Base-by-base conservation (phyloP, 2,329 filamentous ascomycete species). In the Fusarium secorum region DNA sequence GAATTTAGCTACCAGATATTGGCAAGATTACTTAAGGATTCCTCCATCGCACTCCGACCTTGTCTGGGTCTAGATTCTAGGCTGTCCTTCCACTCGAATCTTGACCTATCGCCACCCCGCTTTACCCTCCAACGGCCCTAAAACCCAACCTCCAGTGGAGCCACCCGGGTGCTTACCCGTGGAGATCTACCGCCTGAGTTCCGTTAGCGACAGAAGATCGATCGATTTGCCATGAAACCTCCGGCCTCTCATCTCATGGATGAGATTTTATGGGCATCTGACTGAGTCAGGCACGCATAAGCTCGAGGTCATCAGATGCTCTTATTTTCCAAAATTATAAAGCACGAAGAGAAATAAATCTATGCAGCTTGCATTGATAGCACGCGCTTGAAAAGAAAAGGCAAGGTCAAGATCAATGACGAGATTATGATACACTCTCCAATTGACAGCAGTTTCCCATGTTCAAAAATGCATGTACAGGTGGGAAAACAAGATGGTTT, bases 11-110 rank as follows among this genome's bases (percentile, higher is more conserved):
- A 36, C 11, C 30, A 39, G 22, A 57, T 45, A 24, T 33, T 39
- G 64, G 38, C 22, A 63, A 32, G 59, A 64, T 64, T 64, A 63
- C 64, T 68, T 52, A 68, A 63, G 42, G 17, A 49, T 26, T 30
- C 28, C 39, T 55, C 52, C n/a, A 55, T 55, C 38, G 22, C 35
- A 41, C 33, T 41, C 24, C 33, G n/a, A 24, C 46, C n/a, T n/a
- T 14, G 45, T 10, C 45, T 18, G 7, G n/a, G 28, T 44, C 52
- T 24, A 30, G 52, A 48, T 48, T 48, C 52, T 55, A 28, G 38
- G 20, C 30, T 35, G n/a, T 20, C 30, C 30, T 56, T 28, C 35
- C 33, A 30, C 24, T 26, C 15, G 26, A 28, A 13, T n/a, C 52
- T 45, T 13, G 36, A 39, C 22, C 44, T 49, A 24, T 63, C 35